Conservation (phyloP, 179 eudicot genomes). For the Vitellaria paradoxa region DNA sequence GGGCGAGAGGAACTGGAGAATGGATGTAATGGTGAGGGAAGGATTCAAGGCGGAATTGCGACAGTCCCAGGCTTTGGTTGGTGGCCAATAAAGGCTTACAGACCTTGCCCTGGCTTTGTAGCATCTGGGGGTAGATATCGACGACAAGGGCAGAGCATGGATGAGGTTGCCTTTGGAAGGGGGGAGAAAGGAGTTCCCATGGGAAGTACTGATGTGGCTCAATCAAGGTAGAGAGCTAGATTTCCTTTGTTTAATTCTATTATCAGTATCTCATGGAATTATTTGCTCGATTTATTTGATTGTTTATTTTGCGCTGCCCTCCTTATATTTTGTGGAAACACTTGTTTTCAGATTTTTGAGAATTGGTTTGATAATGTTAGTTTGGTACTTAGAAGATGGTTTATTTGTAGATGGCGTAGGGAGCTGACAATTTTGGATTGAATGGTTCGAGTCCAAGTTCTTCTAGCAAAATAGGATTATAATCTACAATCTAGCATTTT, state of each 20-base stretch:
- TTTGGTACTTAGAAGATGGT: not conserved
- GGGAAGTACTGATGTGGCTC: slow-evolving; percentile 19
- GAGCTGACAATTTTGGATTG: not conserved
- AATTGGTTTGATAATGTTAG: not conserved
- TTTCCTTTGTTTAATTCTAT: not conserved
- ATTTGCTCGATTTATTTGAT: not conserved
- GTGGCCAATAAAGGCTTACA: slow-evolving; percentile 92
- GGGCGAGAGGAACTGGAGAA: slow-evolving; percentile 61
- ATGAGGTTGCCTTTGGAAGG: slow-evolving; percentile 70
- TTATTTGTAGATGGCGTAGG: not conserved
- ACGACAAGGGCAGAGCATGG: slow-evolving; percentile 83
- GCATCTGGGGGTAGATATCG: slow-evolving; percentile 82
- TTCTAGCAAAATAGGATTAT: too few species aligned
- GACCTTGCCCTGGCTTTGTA: slow-evolving; percentile 85
- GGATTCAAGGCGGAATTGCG: slow-evolving; percentile 89
- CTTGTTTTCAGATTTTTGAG: not conserved
- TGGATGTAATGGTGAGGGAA: slow-evolving; percentile 84
- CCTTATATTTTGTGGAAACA: not conserved
- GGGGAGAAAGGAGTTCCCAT: slow-evolving; percentile 29
- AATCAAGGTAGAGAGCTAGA: slow-evolving; percentile 35
- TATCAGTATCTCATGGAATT: not conserved
- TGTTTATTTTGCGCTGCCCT: not conserved
- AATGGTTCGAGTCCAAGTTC: not conserved
- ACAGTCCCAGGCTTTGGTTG: slow-evolving; percentile 86
- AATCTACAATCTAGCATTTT: not conserved